phyloP scores from a whole-genome alignment of 2,329 filamentous ascomycete genomes.

The Phoma sp. region DNA sequence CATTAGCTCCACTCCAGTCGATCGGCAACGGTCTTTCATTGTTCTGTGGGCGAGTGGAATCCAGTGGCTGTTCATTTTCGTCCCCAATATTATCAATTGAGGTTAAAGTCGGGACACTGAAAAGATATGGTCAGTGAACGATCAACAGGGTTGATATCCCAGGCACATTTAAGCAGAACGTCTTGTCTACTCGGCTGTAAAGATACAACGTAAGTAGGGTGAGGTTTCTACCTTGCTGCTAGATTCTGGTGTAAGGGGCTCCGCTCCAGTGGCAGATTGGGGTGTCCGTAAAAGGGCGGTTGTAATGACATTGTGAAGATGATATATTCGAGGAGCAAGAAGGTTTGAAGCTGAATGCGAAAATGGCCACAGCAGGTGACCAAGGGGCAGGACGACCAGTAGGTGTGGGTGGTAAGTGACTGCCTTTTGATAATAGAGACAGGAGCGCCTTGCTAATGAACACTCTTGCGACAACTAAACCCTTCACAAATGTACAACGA shows the following conservation, averaged over 20 bases:
- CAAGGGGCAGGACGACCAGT: neutral
- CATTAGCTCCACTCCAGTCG: constrained; percentile 3
- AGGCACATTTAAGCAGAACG: neutral
- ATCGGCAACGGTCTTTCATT: neutral
- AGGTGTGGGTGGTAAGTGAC: neutral
- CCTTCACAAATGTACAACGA: neutral
- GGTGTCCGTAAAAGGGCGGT: neutral
- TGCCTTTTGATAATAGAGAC: neutral
- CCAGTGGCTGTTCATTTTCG: neutral
- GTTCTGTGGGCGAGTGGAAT: neutral
- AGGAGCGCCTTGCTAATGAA: neutral
- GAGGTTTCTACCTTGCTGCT: neutral
- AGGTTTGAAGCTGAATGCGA: neutral
- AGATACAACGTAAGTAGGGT: neutral
- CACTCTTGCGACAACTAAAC: no score
- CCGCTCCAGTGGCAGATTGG: neutral
- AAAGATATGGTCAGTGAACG: neutral
- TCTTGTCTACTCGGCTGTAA: neutral
- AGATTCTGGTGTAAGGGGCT: no score
- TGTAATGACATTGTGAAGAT: neutral
- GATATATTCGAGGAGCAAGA: neutral
- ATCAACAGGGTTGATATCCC: neutral
- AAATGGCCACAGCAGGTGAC: neutral
- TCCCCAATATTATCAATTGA: neutral
- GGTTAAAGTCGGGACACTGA: neutral